Evolutionary conservation across 2,329 filamentous ascomycete species (phyloP), one percentile per base, ranked within the genome.

Genomic region (Colletotrichum limetticola): DNA sequence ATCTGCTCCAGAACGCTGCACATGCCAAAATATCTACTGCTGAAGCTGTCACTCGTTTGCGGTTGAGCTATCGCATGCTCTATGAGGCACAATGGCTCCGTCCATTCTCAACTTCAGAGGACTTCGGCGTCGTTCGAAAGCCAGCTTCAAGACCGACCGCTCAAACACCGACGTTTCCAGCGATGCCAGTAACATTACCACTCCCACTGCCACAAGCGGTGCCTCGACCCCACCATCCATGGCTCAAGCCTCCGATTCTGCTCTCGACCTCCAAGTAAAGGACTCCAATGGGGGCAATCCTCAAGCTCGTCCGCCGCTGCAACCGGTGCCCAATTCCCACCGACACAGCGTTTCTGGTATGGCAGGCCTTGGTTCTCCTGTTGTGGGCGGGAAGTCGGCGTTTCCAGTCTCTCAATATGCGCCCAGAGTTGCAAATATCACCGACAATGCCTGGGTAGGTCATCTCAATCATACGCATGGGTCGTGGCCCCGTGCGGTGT

Each of bases 391-490:
- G 73, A 89, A 88, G 79, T 86, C 84, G 68, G 88, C 85, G 75
- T 83, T 89, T 74, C 90, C 92, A 8, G 89, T 91, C 22, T 98
- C 95, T 66, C 91, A 92, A 56, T 96, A 94, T 83, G 93, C 95
- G 35, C 95, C 96, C 28, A 91, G 91, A 77, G 90, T 98, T 52
- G 85, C 92, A 56, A 98, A 95, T 42, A 86, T 98, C 52, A 87
- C 90, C 11, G 94, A 98, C 76, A 94, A 93, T 76, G 92, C 94
- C 71, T 97, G 95, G 93, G 95, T 97, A 89, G 78, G 91, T 66
- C 8, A 63, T 62, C 30, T n/a, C 24, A 66, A 24, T 22, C 28
- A 49, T 26, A n/a, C 22, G 14, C 28, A 46, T 26, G 28, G 30
- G 22, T 49, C 49, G 53, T 64, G 65, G 42, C 53, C 62, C 32